Evolutionary conservation across 148 eudicot species (phyloP).

Genomic region (Chenopodium album): DNA sequence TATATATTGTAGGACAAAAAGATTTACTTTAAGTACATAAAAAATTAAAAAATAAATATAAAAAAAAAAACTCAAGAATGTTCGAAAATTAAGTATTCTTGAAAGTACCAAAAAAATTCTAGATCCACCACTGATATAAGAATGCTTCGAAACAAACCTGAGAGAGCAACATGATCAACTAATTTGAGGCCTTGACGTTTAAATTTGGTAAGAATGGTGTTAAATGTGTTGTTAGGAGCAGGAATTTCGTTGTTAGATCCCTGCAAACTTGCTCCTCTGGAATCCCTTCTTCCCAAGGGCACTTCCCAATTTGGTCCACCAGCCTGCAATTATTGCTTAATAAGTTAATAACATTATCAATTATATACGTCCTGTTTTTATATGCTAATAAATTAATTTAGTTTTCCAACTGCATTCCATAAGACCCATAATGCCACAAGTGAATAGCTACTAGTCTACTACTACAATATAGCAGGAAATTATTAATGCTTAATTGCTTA

Average conservation of each 20-base stretch:
- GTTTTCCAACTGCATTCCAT: not conserved
- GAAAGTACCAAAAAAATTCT: no score
- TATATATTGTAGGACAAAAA: no score
- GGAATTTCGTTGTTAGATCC: conserved; percentile 84
- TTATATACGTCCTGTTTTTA: no score
- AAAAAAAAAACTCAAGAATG: no score
- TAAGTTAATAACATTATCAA: no score
- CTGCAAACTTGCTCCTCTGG: conserved; percentile 63
- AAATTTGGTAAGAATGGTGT: conserved; percentile 71
- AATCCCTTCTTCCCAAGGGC: conserved; percentile 82
- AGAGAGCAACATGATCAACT: conserved; percentile 75
- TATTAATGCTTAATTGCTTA: conserved; percentile 19
- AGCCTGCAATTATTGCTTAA: conserved; percentile 18
- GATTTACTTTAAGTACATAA: no score
- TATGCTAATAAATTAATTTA: no score
- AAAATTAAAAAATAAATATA: no score
- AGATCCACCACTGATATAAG: no score
- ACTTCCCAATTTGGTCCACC: conserved; percentile 92
- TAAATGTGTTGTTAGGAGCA: conserved; percentile 82
- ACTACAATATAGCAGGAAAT: not conserved
- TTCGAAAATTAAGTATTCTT: no score
- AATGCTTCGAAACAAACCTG: conserved; percentile 43
- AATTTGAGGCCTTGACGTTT: conserved; percentile 58
- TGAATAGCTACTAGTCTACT: not conserved
- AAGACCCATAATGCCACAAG: not conserved